A percentile compares a stretch with the other conserved stretches of the same genome.
phyloP scores from a whole-genome alignment of 768 basidiomycete species.

The Boletus rubropictus region DNA sequence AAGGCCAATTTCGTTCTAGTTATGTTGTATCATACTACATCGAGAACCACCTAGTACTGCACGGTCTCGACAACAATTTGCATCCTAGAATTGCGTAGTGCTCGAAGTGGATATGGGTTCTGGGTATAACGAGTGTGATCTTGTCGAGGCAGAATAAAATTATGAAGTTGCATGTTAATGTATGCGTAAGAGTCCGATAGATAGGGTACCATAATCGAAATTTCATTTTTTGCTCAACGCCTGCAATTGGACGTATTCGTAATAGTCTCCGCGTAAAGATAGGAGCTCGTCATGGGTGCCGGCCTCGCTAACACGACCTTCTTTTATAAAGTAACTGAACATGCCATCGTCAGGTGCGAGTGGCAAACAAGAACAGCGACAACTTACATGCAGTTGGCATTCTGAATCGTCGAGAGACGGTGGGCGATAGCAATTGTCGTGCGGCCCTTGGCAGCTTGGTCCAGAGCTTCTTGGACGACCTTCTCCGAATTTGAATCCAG shows the following conservation, averaged over 20 bases:
- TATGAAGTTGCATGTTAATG: no score
- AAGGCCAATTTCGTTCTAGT: no score
- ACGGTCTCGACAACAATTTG: no score
- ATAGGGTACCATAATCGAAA: neutral
- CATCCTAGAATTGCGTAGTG: no score
- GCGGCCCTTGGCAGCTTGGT: constrained; percentile 85
- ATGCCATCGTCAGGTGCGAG: neutral
- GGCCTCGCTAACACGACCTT: constrained; percentile 77
- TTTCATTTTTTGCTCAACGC: constrained; percentile 46
- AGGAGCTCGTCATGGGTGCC: constrained; percentile 86
- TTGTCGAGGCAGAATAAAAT: no score
- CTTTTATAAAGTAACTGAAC: constrained; percentile 79
- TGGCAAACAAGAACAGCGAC: neutral
- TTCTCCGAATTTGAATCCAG: constrained; percentile 89
- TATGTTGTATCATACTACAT: no score
- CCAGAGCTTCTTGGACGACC: constrained; percentile 91
- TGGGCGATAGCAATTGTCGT: constrained; percentile 96
- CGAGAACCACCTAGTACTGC: no score
- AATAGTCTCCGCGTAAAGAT: constrained; percentile 60
- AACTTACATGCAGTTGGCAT: constrained; percentile 80
- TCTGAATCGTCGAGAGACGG: constrained; percentile 87
- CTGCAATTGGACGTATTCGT: constrained; percentile 86
- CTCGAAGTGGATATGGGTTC: no score
- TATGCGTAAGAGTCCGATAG: no score
- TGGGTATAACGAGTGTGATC: no score